Base-by-base conservation (phyloP, 2,329 filamentous ascomycete genomes). In the Coniochaeta ligniaria region DNA sequence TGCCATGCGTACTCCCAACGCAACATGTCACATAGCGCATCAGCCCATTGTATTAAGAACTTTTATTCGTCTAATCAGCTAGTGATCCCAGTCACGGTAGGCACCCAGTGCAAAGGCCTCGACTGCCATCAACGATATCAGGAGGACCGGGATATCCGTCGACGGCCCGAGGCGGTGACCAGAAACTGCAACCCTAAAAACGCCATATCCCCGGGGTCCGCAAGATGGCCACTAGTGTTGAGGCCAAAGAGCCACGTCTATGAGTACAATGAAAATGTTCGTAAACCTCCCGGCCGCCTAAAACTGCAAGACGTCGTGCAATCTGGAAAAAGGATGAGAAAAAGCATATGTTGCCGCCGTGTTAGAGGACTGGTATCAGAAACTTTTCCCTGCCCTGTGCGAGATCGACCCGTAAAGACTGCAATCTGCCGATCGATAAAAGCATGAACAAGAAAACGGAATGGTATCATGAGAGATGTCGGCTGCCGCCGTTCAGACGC, bases 211-310 rank as follows among this genome's bases (percentile, higher is more conserved):
- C 62, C 61, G 57, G n/a, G 41, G 60, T 65, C 65, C 63, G 60
- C 64, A 58, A 65, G 60, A 64, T 61, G 62, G 61, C 60, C 63
- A 61, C 61, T 60, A 57, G n/a, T n/a, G n/a, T 41, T 59, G 61
- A 62, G 63, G 62, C 63, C 63, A 63, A 62, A 60, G 64, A 67
- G 61, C 47, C 47, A 65, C 62, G 61, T 69, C 69, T 71, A 71
- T 69, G 67, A 65, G 66, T 70, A 71, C 70, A 52, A 71, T 70
- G 68, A 65, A 61, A 66, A 67, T 64, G 65, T 62, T 57, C 62
- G 62, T 64, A 47, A 58, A 31, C 35, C 36, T 38, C 54, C 54
- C 54, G n/a, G 35, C 54, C 28, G n/a, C 52, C 31, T 35, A 45
- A 58, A 58, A 24, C 35, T 24, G 56, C 56, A 43, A 43, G 38